Evolutionary conservation across 2,329 filamentous ascomycete species (phyloP).

Genomic region (Trichoderma guizhouense): DNA sequence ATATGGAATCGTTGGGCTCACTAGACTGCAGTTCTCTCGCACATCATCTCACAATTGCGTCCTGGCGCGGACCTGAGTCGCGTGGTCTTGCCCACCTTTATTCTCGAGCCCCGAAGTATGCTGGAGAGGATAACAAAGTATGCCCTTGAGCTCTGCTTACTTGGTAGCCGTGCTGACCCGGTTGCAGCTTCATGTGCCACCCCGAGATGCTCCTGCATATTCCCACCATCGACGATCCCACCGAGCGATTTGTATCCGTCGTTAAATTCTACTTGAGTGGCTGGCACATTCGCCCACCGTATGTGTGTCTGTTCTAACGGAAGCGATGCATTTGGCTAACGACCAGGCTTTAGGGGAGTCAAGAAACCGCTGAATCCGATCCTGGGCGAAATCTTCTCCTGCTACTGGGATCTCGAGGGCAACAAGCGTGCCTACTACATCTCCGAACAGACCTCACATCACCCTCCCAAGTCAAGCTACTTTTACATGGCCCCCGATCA

Average conservation of each 20-base stretch:
- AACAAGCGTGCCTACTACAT: conserved; percentile 90
- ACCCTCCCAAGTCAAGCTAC: conserved; percentile 97
- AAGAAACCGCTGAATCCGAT: conserved; percentile 98
- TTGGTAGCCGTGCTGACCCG: conserved; percentile 17
- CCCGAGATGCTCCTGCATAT: conserved; percentile 92
- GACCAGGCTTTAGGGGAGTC: conserved; percentile 63
- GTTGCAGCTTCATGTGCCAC: conserved; percentile 91
- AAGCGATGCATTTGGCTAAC: conserved; percentile 24
- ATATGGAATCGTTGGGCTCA: neutral
- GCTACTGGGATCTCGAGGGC: conserved; percentile 91
- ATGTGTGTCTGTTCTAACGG: conserved; percentile 38
- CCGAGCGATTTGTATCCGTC: conserved; percentile 86
- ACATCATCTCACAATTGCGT: conserved; percentile 95
- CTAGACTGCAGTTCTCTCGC: conserved; percentile 68
- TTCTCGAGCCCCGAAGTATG: conserved; percentile 96
- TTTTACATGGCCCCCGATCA: conserved; percentile 97
- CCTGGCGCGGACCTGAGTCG: conserved; percentile 93
- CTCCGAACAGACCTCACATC: conserved; percentile 94
- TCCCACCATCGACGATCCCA: conserved; percentile 80
- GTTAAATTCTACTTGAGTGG: conserved; percentile 98
- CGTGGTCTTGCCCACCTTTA: conserved; percentile 94
- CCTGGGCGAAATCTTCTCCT: conserved; percentile 88
- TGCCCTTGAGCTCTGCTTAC: conserved; percentile 31
- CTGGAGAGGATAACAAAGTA: conserved; percentile 98
- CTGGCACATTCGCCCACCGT: conserved; percentile 98